These are phyloP conservation scores for Amauroascus niger DNA, from an alignment of 2,329 filamentous ascomycete genomes.

Conservation along the genomic window DNA sequence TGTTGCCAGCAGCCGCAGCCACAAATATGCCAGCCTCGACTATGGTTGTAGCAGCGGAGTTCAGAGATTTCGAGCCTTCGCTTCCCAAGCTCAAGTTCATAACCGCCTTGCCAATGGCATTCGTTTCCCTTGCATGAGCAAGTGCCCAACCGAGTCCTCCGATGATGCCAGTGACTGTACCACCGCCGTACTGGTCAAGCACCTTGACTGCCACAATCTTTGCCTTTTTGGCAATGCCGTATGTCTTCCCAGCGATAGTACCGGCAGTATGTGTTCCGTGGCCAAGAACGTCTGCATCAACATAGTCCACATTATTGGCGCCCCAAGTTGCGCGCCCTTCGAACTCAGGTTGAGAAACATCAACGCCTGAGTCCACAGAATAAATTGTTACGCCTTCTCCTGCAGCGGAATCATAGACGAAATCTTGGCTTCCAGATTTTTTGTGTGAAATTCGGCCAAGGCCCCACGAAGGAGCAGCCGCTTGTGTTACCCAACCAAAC, in stretches of 20 bases:
- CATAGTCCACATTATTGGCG: conserved; percentile 25
- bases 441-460: conserved; percentile 29
- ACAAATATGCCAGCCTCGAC: conserved; percentile 33
- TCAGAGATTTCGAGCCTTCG: conserved; percentile 25
- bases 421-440: conserved; percentile 20
- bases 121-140: conserved; percentile 26
- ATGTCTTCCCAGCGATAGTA: conserved; percentile 28
- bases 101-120: conserved; percentile 23
- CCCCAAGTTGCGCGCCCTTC: conserved; percentile 30
- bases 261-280: conserved; percentile 35
- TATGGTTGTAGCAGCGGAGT: conserved; percentile 30
- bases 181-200: conserved; percentile 31
- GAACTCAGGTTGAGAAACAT: conserved; percentile 28
- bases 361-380: conserved; percentile 32
- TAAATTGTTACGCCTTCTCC: conserved; percentile 30
- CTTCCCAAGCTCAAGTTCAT: conserved; percentile 26
- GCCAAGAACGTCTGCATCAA: conserved; percentile 22
- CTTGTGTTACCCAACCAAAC: conserved; percentile 17
- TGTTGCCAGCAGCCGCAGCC: conserved; percentile 35
- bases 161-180: conserved; percentile 40
- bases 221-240: conserved; percentile 33
- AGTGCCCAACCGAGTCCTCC: conserved; percentile 39
- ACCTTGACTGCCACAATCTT: conserved; percentile 42
- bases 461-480: conserved; percentile 26
- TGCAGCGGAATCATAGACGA: conserved; percentile 29